These are phyloP conservation scores for Umbelopsis sp. DNA, from an alignment of 192 early-diverging fungal species.

Conservation along the genomic window DNA sequence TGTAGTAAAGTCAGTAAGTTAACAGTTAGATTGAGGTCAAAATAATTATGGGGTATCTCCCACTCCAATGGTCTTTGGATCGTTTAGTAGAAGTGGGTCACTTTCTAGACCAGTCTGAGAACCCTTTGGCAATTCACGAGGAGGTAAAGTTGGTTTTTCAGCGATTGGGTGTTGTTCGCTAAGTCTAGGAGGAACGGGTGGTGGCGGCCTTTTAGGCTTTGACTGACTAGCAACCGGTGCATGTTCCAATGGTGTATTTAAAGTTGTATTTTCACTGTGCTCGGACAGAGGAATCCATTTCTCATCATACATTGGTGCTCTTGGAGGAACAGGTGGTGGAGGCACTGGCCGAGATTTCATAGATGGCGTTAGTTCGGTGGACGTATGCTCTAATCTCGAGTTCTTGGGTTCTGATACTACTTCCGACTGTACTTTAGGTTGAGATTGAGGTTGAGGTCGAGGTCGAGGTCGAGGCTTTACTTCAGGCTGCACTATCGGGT, in stretches of 20 bases:
- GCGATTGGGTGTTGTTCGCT: not conserved
- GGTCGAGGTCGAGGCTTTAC: not conserved
- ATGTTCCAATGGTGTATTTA: not conserved
- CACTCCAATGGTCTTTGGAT: not conserved
- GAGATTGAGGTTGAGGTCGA: not conserved
- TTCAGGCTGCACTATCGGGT: not conserved
- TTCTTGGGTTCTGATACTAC: not conserved
- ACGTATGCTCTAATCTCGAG: not conserved
- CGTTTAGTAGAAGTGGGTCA: not conserved
- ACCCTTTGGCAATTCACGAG: not conserved
- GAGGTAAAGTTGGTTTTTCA: not conserved
- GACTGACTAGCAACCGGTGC: not conserved
- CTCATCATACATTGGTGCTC: not conserved
- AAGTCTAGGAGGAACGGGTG: conserved; percentile 4
- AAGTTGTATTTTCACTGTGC: not conserved
- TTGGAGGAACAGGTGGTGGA: conserved; percentile 10
- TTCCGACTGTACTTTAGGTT: not conserved
- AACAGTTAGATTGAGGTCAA: too few species aligned
- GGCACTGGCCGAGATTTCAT: not conserved
- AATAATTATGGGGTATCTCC: not conserved
- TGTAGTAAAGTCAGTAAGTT: too few species aligned
- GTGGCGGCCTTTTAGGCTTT: not conserved
- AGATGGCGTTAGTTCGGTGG: not conserved
- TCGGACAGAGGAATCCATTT: not conserved
- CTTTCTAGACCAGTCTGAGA: not conserved